Percentiles rank a stretch among this genome's conserved stretches.
Evolutionary conservation across 208 protist genomes (phyloP).

Genomic region (Acanthamoeba castellanii): DNA sequence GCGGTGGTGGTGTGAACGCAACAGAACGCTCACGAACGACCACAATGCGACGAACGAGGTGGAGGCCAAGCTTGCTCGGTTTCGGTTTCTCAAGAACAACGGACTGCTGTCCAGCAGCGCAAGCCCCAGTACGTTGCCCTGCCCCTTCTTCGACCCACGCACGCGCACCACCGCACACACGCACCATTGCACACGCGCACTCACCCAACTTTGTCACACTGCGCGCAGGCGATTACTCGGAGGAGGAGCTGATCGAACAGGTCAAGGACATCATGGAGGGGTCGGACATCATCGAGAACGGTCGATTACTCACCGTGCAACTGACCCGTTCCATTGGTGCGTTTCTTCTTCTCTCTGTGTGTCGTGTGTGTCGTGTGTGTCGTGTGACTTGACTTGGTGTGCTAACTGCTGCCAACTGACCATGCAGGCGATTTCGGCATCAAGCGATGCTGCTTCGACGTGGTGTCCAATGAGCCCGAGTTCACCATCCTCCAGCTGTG

Average conservation of each 20-base stretch:
- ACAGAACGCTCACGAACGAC: slow-evolving; percentile 31
- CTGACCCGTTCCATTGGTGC: slow-evolving; percentile 30
- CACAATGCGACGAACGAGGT: slow-evolving; percentile 25
- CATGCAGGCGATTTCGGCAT: slow-evolving; percentile 31
- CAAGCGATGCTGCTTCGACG: slow-evolving; percentile 9
- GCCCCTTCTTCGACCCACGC: too few relatives aligned
- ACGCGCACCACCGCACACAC: too few relatives aligned
- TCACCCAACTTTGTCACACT: too few relatives aligned
- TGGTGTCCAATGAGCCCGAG: slow-evolving; percentile 22
- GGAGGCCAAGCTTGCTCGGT: slow-evolving; percentile 45
- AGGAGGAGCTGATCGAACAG: background rate
- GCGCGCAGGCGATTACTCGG: background rate
- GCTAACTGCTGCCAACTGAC: too few relatives aligned
- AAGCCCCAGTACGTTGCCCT: background rate
- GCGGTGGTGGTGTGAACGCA: too few relatives aligned
- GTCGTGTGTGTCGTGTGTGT: too few relatives aligned
- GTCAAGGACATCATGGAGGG: slow-evolving; percentile 49
- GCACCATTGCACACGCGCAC: too few relatives aligned
- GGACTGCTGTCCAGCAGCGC: background rate
- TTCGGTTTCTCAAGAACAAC: slow-evolving; percentile 29
- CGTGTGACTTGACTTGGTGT: background rate
- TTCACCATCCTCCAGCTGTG: background rate
- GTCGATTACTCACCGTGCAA: slow-evolving; percentile 25
- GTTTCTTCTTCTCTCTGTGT: background rate
- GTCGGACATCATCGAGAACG: slow-evolving; percentile 23